These are phyloP conservation scores for apple (Malus domestica) DNA, from an alignment of 306 rosid genomes.

Conservation along the genomic window ASM211411v1 NC_041790.1:29837001-29837500, in stretches of 20 bases:
- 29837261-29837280: slow-evolving; percentile 82
- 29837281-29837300: slow-evolving; percentile 58
- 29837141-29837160: slow-evolving; percentile 74
- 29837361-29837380: slow-evolving; percentile 80
- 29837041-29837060: slow-evolving; percentile 30
- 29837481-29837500: slow-evolving; percentile 60
- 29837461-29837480: slow-evolving; percentile 91
- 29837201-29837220: slow-evolving; percentile 62
- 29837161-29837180: slow-evolving; percentile 91
- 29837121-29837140: slow-evolving; percentile 33
- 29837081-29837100: slow-evolving; percentile 43
- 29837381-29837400: slow-evolving; percentile 70
- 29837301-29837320: slow-evolving; percentile 55
- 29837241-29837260: slow-evolving; percentile 53
- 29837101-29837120: slow-evolving; percentile 39
- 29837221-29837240: slow-evolving; percentile 35
- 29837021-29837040: slow-evolving; percentile 20
- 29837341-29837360: slow-evolving; percentile 47
- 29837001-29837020: slow-evolving; percentile 13
- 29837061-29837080: slow-evolving; percentile 43
- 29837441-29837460: slow-evolving; percentile 76
- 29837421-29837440: slow-evolving; percentile 81
- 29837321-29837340: slow-evolving; percentile 68
- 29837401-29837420: slow-evolving; percentile 77
- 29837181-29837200: slow-evolving; percentile 86